Percentiles rank a stretch among this genome's conserved stretches.
Conservation (phyloP, 2,329 filamentous ascomycete species). For the Phyllosticta citriasiana region DNA sequence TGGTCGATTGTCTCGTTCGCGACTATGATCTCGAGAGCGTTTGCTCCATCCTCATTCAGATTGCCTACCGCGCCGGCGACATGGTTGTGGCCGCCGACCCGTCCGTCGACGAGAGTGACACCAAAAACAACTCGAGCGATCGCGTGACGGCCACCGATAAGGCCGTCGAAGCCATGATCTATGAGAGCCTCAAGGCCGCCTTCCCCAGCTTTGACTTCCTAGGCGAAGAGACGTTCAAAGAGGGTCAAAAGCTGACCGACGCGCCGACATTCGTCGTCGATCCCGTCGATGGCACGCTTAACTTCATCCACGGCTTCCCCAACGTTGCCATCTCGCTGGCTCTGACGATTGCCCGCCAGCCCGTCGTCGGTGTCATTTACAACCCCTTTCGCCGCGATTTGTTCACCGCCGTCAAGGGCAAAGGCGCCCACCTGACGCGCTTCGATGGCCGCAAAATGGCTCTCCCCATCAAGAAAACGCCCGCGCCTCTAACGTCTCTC, state of each 20-base stretch:
- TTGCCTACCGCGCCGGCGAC: conserved; percentile 21
- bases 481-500: conserved; percentile 19
- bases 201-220: conserved; percentile 37
- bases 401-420: conserved; percentile 25
- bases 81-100: conserved; percentile 26
- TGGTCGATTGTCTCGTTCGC: neutral
- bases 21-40: neutral
- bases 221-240: conserved; percentile 27
- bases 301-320: conserved; percentile 29
- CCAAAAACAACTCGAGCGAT: conserved; percentile 36
- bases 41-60: neutral
- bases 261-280: conserved; percentile 28
- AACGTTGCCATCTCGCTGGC: conserved; percentile 61
- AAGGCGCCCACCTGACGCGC: conserved; percentile 22
- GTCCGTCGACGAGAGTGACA: conserved; percentile 16
- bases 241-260: conserved; percentile 20
- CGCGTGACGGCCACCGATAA: conserved; percentile 47
- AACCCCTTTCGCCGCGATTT: conserved; percentile 26
- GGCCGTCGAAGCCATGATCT: conserved; percentile 43
- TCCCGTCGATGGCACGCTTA: conserved; percentile 30
- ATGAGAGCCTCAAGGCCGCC: conserved; percentile 28
- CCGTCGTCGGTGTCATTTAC: conserved; percentile 26
- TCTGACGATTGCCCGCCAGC: conserved; percentile 21
- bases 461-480: conserved; percentile 22
- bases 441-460: conserved; percentile 15